A percentile compares a stretch with the other conserved stretches of the same genome.
Conservation (phyloP, 805 yeast species). For the Candida coleopterorum region DNA sequence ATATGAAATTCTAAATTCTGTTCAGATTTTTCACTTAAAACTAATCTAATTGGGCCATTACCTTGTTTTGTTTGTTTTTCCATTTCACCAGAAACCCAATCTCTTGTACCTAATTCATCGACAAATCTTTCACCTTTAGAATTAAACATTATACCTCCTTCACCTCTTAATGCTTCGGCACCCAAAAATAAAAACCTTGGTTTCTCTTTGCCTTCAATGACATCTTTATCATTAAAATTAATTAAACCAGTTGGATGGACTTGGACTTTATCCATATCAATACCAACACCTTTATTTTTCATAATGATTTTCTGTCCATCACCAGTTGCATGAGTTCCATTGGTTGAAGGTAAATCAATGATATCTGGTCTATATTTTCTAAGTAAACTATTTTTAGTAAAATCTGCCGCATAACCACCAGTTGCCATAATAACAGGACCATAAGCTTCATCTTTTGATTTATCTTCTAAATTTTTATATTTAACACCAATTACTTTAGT, state of each 20-base stretch:
- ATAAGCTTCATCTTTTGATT: slow-evolving; percentile 26
- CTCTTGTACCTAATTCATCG: slow-evolving; percentile 58
- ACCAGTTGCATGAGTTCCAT: slow-evolving; percentile 58
- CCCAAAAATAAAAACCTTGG: slow-evolving; percentile 56
- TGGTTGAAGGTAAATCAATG: slow-evolving; percentile 52
- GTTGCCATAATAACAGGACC: slow-evolving; percentile 63
- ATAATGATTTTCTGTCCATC: slow-evolving; percentile 57
- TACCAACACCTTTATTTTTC: slow-evolving; percentile 48
- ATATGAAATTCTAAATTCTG: slow-evolving; percentile 45
- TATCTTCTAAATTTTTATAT: slow-evolving; percentile 29
- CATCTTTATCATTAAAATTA: slow-evolving; percentile 43
- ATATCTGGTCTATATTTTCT: slow-evolving; percentile 57
- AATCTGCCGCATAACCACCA: slow-evolving; percentile 68
- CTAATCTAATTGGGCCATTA: slow-evolving; percentile 45
- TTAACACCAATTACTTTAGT: slow-evolving; percentile 25
- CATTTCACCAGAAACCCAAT: slow-evolving; percentile 56
- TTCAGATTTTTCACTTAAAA: slow-evolving; percentile 45
- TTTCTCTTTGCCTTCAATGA: slow-evolving; percentile 27
- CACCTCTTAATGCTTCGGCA: slow-evolving; percentile 64
- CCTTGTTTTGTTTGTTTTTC: slow-evolving; percentile 35
- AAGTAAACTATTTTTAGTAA: slow-evolving; percentile 47
- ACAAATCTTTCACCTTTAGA: slow-evolving; percentile 51
- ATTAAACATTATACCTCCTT: slow-evolving; percentile 57
- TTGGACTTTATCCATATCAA: slow-evolving; percentile 62
- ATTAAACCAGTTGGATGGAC: slow-evolving; percentile 67